These are phyloP conservation scores for Heteromeles arbutifolia DNA, from an alignment of 306 rosid genomes.

Conservation along the genomic window DNA sequence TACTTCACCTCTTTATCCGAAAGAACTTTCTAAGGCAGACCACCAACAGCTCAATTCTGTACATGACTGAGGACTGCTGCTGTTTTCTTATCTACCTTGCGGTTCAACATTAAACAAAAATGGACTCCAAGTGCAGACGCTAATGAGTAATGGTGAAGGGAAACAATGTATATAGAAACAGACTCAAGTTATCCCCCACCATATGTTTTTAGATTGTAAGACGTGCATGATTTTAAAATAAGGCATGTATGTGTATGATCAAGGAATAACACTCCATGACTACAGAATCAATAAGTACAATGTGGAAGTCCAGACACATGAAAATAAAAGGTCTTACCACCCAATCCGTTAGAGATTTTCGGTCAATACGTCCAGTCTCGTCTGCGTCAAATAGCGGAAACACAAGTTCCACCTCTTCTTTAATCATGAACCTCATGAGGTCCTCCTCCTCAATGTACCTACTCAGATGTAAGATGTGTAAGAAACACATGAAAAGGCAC, in stretches of 20 bases:
- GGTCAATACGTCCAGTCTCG: slow-evolving; percentile 47
- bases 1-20: neutral
- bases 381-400: slow-evolving; percentile 49
- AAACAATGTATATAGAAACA: neutral
- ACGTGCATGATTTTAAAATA: neutral
- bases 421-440: slow-evolving; percentile 69
- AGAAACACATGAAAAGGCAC: neutral
- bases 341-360: slow-evolving; percentile 67
- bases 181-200: neutral
- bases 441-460: slow-evolving; percentile 75
- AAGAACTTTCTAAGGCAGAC: neutral
- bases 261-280: neutral
- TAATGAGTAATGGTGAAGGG: neutral
- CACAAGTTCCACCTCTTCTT: slow-evolving; percentile 71
- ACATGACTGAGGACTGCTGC: neutral
- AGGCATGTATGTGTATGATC: neutral
- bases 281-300: neutral
- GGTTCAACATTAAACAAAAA: neutral
- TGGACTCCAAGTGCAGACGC: neutral
- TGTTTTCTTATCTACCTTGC: neutral
- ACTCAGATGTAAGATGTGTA: slow-evolving; percentile 6
- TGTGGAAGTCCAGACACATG: neutral
- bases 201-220: neutral
- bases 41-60: neutral
- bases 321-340: slow-evolving; percentile 49